These are phyloP conservation scores for Colletotrichum siamense DNA, from an alignment of 2,329 filamentous ascomycete species.

Conservation along the genomic window DNA sequence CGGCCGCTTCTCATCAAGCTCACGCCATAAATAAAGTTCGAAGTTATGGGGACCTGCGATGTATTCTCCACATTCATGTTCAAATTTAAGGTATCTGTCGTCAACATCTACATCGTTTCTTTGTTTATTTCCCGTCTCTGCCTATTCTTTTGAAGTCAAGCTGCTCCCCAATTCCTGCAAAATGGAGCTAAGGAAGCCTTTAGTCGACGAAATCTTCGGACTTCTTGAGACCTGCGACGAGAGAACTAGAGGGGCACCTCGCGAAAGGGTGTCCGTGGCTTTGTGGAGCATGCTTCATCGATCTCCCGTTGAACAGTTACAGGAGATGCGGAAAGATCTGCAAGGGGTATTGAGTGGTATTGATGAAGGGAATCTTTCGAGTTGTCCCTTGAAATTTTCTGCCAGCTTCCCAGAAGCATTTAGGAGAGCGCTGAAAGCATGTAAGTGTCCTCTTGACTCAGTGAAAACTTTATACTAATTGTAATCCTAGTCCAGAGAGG, in stretches of 20 bases:
- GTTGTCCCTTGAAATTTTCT: not conserved
- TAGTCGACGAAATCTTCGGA: not conserved
- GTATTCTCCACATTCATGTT: not conserved
- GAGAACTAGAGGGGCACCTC: not conserved
- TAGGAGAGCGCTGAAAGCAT: accelerated
- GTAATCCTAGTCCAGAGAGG: not conserved
- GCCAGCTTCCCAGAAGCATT: not conserved
- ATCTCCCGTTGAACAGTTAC: not conserved
- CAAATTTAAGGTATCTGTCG: not conserved
- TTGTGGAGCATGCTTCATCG: not conserved
- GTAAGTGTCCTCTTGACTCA: accelerated
- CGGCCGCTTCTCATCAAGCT: not conserved
- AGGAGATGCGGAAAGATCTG: not conserved
- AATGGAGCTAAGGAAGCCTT: not conserved
- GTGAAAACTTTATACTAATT: accelerated
- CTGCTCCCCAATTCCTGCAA: not conserved
- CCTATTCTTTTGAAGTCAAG: not conserved
- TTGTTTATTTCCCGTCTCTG: not conserved
- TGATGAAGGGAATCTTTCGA: not conserved
- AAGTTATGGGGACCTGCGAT: not conserved
- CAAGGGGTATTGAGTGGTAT: accelerated
- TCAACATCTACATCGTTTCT: not conserved
- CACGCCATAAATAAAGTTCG: not conserved
- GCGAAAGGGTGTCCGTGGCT: not conserved
- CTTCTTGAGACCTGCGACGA: not conserved